Evolutionary conservation across 2,329 filamentous ascomycete species (phyloP), one percentile per base, ranked within the genome.

Genomic region (Exophiala aquamarina): DNA sequence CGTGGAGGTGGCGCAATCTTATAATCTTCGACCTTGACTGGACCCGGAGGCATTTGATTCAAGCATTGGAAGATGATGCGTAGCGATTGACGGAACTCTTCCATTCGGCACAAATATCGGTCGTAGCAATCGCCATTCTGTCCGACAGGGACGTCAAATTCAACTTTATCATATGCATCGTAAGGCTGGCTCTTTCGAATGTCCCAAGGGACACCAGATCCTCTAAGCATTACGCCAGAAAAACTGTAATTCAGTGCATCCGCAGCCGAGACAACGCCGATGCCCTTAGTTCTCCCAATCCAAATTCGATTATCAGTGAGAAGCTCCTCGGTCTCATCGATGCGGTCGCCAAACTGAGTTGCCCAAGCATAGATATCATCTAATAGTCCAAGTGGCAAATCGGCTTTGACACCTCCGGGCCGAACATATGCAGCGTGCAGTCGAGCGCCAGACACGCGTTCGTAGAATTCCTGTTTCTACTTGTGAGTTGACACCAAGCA

Each of bases 291-390:
- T 69, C 93, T 83, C 63, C 90, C 86, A 62, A 94, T 91, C 94
- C 94, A 98, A 77, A 98, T 97, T 67, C 94, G 89, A 81, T 98
- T 98, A 71, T 98, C 93, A 33, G 93, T 98, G 61, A 98, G 81
- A 75, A 98, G 87, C 71, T 98, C 93, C 70, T 98, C 93, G 45
- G 93, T 97, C 72, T 98, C 93, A 68, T 98, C 93, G 63, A 98
- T 93, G 61, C 93, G 90, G 76, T 98, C 93, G 63, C 90, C 88
- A 64, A 98, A 98, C 71, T 98, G 93, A 49, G 93, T 98, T 13
- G 93, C 93, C 93, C 93, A 98, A 74, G 97, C 92, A 76, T 98
- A 97, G 65, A 98, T 98, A 67, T 98, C 93, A 68, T 98, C 94
- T 41, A 98, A 83, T 36, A 98, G 84, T 58, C 93, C 93, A 51